Percentiles rank a stretch among this genome's conserved stretches.
These are phyloP conservation scores for Tetracentron sinense DNA, from an alignment of 164 flowering plant species.

Conservation along the genomic window DNA sequence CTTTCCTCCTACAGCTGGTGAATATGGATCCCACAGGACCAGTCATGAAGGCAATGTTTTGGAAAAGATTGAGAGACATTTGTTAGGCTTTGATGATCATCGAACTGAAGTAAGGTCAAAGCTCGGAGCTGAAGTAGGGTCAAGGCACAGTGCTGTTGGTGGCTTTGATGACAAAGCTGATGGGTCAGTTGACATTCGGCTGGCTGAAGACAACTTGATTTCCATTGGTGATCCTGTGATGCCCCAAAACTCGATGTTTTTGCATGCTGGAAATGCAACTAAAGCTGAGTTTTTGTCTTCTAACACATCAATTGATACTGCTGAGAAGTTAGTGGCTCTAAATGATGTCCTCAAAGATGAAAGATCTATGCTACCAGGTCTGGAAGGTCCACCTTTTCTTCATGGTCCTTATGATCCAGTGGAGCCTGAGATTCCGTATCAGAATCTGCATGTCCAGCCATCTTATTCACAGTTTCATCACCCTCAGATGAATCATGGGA, in stretches of 20 bases:
- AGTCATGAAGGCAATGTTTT: slow-evolving; percentile 22
- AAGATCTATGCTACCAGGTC: slow-evolving; percentile 30
- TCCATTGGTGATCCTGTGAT: slow-evolving; percentile 29
- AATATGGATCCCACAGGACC: slow-evolving; percentile 20
- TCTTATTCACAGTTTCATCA: slow-evolving; percentile 50
- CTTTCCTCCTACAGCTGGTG: slow-evolving; percentile 20
- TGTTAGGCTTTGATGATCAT: slow-evolving; percentile 35
- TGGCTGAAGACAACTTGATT: slow-evolving; percentile 71
- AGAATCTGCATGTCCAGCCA: slow-evolving; percentile 37
- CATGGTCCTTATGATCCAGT: slow-evolving; percentile 38
- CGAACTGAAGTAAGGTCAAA: slow-evolving; percentile 31
- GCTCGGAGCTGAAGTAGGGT: too few species aligned
- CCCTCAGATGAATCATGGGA: slow-evolving; percentile 47
- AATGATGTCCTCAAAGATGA: slow-evolving; percentile 43
- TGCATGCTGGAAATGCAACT: slow-evolving; percentile 20
- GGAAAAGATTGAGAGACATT: slow-evolving; percentile 33
- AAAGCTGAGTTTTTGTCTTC: slow-evolving; percentile 31
- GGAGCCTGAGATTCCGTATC: slow-evolving; percentile 43
- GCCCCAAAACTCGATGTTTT: slow-evolving; percentile 24
- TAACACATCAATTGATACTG: slow-evolving; percentile 34
- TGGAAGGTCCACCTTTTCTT: slow-evolving; percentile 36
- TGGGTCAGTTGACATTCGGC: slow-evolving; percentile 31
- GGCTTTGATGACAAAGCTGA: slow-evolving; percentile 31
- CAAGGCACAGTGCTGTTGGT: slow-evolving; percentile 11
- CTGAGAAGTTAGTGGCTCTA: slow-evolving; percentile 52